Evolutionary conservation across 2,329 filamentous ascomycete species (phyloP), one percentile per base, ranked within the genome.

Genomic region (Trichophyton verrucosum): DNA sequence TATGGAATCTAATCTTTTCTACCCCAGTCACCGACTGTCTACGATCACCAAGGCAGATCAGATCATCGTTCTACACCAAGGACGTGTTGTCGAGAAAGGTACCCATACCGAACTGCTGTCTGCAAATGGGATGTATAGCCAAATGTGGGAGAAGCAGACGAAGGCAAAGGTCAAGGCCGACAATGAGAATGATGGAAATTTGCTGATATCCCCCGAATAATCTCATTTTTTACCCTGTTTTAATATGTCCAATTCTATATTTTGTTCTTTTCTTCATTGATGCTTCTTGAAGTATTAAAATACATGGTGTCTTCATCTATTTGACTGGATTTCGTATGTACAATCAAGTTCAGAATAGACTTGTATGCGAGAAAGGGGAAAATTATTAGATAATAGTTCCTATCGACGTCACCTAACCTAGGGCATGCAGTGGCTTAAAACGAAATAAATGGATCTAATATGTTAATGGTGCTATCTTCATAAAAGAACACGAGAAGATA

Each of bases 61-160:
- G 55, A 76, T 76, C 22, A 72, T 69, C 3, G 74, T 76, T 13
- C 71, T 75, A 65, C 61, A 67, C 17, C 64, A 71, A 13, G 74
- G 74, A 9, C 63, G 61, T 17, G 64, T 76, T 1, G 61, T 74
- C 8, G 74, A 76, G 64, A 71, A 74, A 65, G 74, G 74, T 4
- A 71, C 63, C 2, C 73, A 75, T 61, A 61, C 61, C 11, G 65
- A 73, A 42, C 63, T 76, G 3, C 62, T 76, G 8, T 64, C 65
- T 9, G 20, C 17, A 22, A 17, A 20, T 22, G 17, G n/a, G 44
- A 47, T 13, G 20, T 47, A 47, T 22, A 20, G 20, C 11, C 44
- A 47, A 11, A 20, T 47, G 44, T 17, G 17, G 20, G 44, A 47
- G 44, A 47, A 47, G 44, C 44, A 47, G 33, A 38, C 33, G 3